Conservation (phyloP, 2,329 filamentous ascomycete species). For the Cladorrhinum sp. region DNA sequence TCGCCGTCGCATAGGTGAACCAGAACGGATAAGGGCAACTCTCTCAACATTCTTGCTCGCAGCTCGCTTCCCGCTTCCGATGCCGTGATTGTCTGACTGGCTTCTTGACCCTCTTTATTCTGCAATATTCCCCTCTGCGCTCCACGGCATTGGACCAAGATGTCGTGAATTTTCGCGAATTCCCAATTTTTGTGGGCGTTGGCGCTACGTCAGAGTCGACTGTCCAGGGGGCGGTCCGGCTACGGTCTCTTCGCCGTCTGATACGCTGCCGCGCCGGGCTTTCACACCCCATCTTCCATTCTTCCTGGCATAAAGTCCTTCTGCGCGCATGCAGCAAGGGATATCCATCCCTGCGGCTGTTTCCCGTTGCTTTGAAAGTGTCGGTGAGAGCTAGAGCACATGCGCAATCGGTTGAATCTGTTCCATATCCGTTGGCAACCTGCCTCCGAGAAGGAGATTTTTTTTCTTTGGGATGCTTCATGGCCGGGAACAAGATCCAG, state of each 20-base stretch:
- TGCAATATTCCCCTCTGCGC: neutral
- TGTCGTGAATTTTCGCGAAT: slow-evolving; percentile 8
- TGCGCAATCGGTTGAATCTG: slow-evolving; percentile 17
- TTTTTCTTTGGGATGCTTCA: slow-evolving; percentile 5
- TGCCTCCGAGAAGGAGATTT: slow-evolving; percentile 1
- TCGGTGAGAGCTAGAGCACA: slow-evolving; percentile 17
- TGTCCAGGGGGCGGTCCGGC: slow-evolving; percentile 9
- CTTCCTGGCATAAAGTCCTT: slow-evolving; percentile 12
- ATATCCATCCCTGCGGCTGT: slow-evolving; percentile 13
- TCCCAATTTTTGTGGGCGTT: slow-evolving; percentile 17
- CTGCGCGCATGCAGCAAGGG: slow-evolving; percentile 10
- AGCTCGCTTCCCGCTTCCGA: slow-evolving; percentile 2
- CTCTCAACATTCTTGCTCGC: neutral
- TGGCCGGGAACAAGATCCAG: slow-evolving; percentile 1
- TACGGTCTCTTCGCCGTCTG: slow-evolving; percentile 13
- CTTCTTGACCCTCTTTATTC: slow-evolving; percentile 7
- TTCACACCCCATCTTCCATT: slow-evolving; percentile 8
- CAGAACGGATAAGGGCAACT: neutral
- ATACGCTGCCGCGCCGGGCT: slow-evolving; percentile 20
- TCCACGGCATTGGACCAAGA: slow-evolving; percentile 18
- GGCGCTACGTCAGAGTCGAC: slow-evolving; percentile 21
- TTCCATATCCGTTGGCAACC: slow-evolving; percentile 9
- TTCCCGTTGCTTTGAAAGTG: slow-evolving; percentile 14
- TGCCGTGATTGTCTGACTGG: neutral
- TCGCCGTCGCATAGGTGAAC: neutral